These are phyloP conservation scores for Trypanosoma boissoni DNA, from an alignment of 208 protist genomes.

Conservation along the genomic window DNA sequence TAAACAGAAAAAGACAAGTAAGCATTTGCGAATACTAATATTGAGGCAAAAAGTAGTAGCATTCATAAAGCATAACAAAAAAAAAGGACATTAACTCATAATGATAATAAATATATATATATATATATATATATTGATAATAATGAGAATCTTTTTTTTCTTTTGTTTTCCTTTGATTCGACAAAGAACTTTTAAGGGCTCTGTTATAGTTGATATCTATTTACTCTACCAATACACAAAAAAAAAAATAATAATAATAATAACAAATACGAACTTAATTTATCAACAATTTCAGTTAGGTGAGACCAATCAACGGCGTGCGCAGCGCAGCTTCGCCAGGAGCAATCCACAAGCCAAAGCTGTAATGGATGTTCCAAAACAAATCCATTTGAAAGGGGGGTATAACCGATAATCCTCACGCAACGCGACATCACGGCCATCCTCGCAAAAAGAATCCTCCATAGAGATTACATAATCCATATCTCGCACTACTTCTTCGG, in stretches of 20 bases:
- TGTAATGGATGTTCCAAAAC: neutral
- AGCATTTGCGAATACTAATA: no score
- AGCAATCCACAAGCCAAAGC: neutral
- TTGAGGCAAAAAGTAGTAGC: constrained; percentile 20
- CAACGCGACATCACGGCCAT: neutral
- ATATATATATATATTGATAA: neutral
- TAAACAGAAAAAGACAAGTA: constrained; percentile 7
- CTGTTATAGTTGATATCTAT: neutral
- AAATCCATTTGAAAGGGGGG: neutral
- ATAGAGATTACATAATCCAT: constrained; percentile 13
- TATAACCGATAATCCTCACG: neutral
- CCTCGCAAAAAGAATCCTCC: constrained; percentile 11
- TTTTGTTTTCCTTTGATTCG: neutral
- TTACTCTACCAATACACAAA: neutral
- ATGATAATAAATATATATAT: neutral
- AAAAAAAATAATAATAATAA: neutral
- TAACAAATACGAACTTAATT: neutral
- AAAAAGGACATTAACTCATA: neutral
- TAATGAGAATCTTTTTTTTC: no score
- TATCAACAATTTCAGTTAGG: neutral
- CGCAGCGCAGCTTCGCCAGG: neutral
- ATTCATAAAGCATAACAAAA: constrained; percentile 7
- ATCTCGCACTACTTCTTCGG: constrained; percentile 6
- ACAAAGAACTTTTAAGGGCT: neutral
- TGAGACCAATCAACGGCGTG: neutral